phyloP scores from a whole-genome alignment of 495 filamentous ascomycete species.

The Daldinia concentrica region DNA sequence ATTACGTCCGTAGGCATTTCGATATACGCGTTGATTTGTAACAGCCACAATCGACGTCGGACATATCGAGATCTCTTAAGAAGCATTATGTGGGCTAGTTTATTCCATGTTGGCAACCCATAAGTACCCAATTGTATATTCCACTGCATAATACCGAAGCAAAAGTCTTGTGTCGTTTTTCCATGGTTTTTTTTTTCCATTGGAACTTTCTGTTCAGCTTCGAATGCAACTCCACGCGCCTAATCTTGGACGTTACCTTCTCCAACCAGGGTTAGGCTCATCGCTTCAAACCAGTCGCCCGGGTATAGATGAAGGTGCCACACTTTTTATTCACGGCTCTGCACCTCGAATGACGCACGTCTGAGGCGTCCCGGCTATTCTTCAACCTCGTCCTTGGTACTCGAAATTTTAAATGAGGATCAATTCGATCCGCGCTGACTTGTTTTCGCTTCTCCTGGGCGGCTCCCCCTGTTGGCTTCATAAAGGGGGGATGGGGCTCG shows the following conservation, averaged over 20 bases:
- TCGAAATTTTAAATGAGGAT: constrained; percentile 21
- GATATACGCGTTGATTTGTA: constrained; percentile 10
- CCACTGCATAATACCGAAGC: constrained; percentile 4
- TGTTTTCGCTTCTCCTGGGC: constrained; percentile 10
- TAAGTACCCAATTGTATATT: not conserved
- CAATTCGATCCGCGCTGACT: constrained; percentile 26
- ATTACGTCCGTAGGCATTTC: constrained; percentile 13
- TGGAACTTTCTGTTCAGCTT: constrained; percentile 38
- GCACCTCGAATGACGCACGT: constrained; percentile 40
- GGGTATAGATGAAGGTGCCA: constrained; percentile 41
- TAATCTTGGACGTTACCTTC: constrained; percentile 41
- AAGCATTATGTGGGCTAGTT: not conserved
- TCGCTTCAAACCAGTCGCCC: constrained; percentile 40
- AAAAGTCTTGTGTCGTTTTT: not conserved
- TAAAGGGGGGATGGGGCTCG: constrained; percentile 18
- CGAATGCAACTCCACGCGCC: constrained; percentile 36
- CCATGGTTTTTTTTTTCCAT: constrained; percentile 11
- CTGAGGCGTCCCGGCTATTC: constrained; percentile 32
- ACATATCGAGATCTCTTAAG: not conserved
- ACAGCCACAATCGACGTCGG: constrained; percentile 5
- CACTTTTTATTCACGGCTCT: constrained; percentile 27
- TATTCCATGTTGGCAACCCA: not conserved
- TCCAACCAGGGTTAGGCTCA: constrained; percentile 34
- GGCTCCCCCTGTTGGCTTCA: not conserved
- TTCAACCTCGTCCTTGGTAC: constrained; percentile 27